Evolutionary conservation across 2,329 filamentous ascomycete genomes (phyloP), one percentile per base, ranked within the genome.

Genomic region (Neofusicoccum parvum): DNA sequence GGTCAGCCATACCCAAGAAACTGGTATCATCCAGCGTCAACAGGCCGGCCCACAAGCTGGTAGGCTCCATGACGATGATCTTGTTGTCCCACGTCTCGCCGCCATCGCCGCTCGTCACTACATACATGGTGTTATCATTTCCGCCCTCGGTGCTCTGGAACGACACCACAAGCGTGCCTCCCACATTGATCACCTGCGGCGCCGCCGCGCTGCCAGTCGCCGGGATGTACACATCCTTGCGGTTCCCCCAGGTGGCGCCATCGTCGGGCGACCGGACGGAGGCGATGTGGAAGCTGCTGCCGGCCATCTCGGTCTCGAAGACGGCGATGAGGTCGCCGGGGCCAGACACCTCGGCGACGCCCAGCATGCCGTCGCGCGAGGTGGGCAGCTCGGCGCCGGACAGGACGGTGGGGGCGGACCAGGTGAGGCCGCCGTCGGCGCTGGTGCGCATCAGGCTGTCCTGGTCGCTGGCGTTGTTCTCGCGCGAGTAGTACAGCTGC

Each of bases 141-240:
- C 71, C 72, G 58, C 79, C 79, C 69, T 83, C 81, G 67, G 83
- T 77, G 1, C 80, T 82, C 72, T 80, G 80, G 71, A 83, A 83
- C 65, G 77, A 79, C 0, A 75, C 76, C 1, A 80, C 78, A 7
- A 83, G 69, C 1, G 73, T 79, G 7, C 76, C 78, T 1, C 81
- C 79, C 0, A 82, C 80, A 37, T 79, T 79, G 34, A 75, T 71
- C 7, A 82, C 75, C 67, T 80, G 76, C 48, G 81, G 81, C 32
- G 81, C 80, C 1, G 77, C 78, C 1, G 79, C 79, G 43, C 75
- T 71, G 4, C 10, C 5, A 6, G 14, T 43, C 2, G 45, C 43
- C 3, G n/a, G 3, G 45, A 72, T 73, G 66, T 82, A 82, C 2
- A 83, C 71, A 17, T 72, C 70, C 14, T 68, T 68, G 0, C 80